phyloP scores from a whole-genome alignment of 768 basidiomycete species.

The Leccinum subgranulosum region DNA sequence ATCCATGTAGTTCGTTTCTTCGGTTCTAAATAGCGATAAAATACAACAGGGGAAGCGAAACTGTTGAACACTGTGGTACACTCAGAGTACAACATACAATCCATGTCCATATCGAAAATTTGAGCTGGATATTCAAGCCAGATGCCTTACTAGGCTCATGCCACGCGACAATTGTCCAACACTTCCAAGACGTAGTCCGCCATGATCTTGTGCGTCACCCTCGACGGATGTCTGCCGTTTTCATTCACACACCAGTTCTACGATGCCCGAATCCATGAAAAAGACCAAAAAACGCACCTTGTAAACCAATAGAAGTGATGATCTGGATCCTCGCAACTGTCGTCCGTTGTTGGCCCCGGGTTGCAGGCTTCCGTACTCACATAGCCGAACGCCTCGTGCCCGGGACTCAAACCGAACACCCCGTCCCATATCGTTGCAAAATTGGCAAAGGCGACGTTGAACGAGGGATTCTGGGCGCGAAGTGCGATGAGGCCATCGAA shows the following conservation, averaged over 20 bases:
- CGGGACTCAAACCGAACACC: constrained; percentile 42
- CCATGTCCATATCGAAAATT: neutral
- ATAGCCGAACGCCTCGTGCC: constrained; percentile 49
- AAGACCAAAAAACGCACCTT: constrained; percentile 33
- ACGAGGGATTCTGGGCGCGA: constrained; percentile 24
- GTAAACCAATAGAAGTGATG: constrained; percentile 54
- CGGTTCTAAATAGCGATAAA: neutral
- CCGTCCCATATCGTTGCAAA: constrained; percentile 51
- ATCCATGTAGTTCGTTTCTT: neutral
- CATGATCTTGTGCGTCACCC: constrained; percentile 49
- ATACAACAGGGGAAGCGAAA: neutral
- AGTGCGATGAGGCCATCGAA: constrained; percentile 41
- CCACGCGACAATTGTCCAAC: constrained; percentile 30
- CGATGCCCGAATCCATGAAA: neutral
- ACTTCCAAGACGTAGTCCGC: constrained; percentile 48
- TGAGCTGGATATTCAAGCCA: neutral
- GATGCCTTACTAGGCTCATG: neutral
- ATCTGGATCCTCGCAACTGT: constrained; percentile 40
- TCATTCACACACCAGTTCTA: neutral
- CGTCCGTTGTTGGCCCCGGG: constrained; percentile 32
- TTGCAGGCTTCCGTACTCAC: constrained; percentile 38
- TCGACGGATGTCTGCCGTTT: constrained; percentile 44
- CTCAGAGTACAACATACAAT: neutral
- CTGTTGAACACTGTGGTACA: neutral
- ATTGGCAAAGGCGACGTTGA: constrained; percentile 45